phyloP scores from a whole-genome alignment of 208 protist genomes.

The Trypanosoma mega region DNA sequence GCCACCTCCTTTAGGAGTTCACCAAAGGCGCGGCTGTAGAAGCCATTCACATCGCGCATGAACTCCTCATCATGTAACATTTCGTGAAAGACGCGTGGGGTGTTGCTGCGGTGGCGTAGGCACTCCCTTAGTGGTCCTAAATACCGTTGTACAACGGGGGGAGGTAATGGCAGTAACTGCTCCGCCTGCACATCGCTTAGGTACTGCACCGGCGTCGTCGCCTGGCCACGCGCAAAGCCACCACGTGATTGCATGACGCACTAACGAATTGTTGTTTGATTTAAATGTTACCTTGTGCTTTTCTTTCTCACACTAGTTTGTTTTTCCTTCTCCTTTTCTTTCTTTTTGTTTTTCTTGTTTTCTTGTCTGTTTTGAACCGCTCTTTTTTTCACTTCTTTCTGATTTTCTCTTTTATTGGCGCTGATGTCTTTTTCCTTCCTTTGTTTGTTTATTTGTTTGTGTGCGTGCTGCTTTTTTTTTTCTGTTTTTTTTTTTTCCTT shows the following conservation, averaged over 20 bases:
- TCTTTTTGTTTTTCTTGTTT: slow-evolving; percentile 6
- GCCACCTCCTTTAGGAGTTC: slow-evolving; percentile 53
- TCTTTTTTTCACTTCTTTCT: background rate
- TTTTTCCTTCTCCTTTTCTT: slow-evolving; percentile 4
- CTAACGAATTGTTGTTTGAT: background rate
- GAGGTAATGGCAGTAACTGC: slow-evolving; percentile 18
- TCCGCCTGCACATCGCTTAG: slow-evolving; percentile 13
- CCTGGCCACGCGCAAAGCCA: slow-evolving; percentile 8
- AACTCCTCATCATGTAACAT: slow-evolving; percentile 71
- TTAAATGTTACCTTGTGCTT: background rate
- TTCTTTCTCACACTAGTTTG: background rate
- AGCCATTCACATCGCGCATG: slow-evolving; percentile 53
- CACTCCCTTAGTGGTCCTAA: slow-evolving; percentile 13
- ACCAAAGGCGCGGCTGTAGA: slow-evolving; percentile 39
- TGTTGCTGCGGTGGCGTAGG: background rate
- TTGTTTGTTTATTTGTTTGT: background rate
- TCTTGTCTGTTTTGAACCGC: background rate
- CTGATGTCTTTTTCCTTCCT: background rate
- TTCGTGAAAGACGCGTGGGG: slow-evolving; percentile 37
- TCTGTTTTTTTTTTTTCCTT: slow-evolving; percentile 16
- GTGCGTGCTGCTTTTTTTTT: slow-evolving; percentile 6
- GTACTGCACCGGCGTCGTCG: slow-evolving; percentile 5
- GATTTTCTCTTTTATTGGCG: slow-evolving; percentile 1
- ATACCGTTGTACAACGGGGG: slow-evolving; percentile 19
- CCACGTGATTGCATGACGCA: slow-evolving; percentile 14